Base-by-base conservation (phyloP, 1,284 basidiomycete species). In the Ustilago esculenta region DNA sequence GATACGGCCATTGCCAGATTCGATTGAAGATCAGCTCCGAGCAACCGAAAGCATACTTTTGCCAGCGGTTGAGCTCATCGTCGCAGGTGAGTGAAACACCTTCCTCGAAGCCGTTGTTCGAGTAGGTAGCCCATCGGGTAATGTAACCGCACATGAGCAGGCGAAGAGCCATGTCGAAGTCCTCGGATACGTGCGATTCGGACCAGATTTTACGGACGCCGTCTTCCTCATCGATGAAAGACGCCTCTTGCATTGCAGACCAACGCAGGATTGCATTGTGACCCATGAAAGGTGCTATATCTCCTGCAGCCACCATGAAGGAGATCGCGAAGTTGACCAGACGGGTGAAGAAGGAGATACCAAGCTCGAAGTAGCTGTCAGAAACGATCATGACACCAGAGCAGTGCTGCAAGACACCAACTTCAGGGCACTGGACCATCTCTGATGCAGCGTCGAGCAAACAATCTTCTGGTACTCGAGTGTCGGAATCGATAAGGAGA, bases 251-350 rank as follows among this genome's bases (percentile, higher is more conserved):
- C 6, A 92, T 83, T 1, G 91, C 91, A 5, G 86, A 86, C 91
- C 92, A 93, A 14, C 91, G 87, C 32, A 93, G 84, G 84, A 92
- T 92, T 2, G 91, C 91, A 60, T 93, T 92, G 82, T 93, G 92
- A 0, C 92, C 92, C 61, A 93, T 90, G 75, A 92, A 92, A 1
- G 91, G 91, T 0, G 91, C 82, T 1, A 73, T 27, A 41, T 63
- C 61, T 12, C 74, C 59, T 36, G 25, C 37, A 17, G 75, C 51
- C 3, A 75, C 88, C 23, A 87, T 84, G 71, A 87, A 85, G 0
- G 60, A 58, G 58, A 79, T 79, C 27, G 63, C 27, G 23, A 66
- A 59, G 51, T 79, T 79, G 58, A 79, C 67, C 6, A 55, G 15
- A 0, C 52, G 43, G 0, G 64, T 71, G 84, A 94, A 93, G 83